These are phyloP conservation scores for Karstenula rhodostoma DNA, from an alignment of 2,329 filamentous ascomycete genomes.

Conservation along the genomic window DNA sequence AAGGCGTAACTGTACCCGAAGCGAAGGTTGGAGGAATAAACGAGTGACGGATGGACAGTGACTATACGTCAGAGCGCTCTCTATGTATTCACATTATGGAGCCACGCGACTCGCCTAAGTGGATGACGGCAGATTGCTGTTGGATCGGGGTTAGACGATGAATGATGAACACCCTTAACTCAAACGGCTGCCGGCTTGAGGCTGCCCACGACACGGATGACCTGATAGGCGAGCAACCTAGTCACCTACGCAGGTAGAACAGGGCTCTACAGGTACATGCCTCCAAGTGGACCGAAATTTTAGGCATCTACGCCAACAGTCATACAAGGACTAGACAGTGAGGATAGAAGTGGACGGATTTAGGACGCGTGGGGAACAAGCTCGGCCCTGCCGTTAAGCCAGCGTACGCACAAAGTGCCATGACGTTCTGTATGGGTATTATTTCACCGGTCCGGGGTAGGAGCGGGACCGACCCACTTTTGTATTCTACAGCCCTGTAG, in stretches of 20 bases:
- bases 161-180: slow-evolving; percentile 31
- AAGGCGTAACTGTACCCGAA: slow-evolving; percentile 15
- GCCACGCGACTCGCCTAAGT: slow-evolving; percentile 25
- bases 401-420: slow-evolving; percentile 26
- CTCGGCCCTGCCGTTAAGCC: slow-evolving; percentile 40
- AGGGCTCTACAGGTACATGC: slow-evolving; percentile 31
- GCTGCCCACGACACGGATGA: slow-evolving; percentile 23
- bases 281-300: slow-evolving; percentile 22
- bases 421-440: slow-evolving; percentile 30
- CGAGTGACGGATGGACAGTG: slow-evolving; percentile 20
- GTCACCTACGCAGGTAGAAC: slow-evolving; percentile 23
- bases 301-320: slow-evolving; percentile 33
- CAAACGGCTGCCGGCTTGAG: slow-evolving; percentile 27
- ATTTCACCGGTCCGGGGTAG: slow-evolving; percentile 29
- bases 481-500: slow-evolving; percentile 30
- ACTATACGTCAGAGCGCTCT: slow-evolving; percentile 21
- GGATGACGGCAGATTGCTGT: slow-evolving; percentile 23
- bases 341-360: slow-evolving; percentile 16
- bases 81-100: slow-evolving; percentile 33
- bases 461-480: slow-evolving; percentile 24
- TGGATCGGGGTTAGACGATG: slow-evolving; percentile 29
- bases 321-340: slow-evolving; percentile 19
- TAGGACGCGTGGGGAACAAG: slow-evolving; percentile 20
- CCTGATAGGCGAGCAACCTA: slow-evolving; percentile 26
- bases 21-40: slow-evolving; percentile 22